Evolutionary conservation across 768 basidiomycete species (phyloP).

Genomic region (Podaxis sp.): DNA sequence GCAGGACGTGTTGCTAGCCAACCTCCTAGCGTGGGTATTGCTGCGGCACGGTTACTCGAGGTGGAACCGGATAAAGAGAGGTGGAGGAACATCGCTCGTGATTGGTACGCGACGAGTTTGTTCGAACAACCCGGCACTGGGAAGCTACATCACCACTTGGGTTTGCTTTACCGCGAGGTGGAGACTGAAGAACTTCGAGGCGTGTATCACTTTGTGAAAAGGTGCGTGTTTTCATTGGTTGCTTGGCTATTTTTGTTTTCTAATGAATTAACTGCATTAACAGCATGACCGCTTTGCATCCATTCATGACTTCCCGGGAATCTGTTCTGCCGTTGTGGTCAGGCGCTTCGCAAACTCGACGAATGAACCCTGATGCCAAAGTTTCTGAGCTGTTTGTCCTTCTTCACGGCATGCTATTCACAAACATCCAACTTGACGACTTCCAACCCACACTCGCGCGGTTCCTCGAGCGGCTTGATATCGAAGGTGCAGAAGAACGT

Average conservation of each 20-base stretch:
- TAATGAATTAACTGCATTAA: background rate
- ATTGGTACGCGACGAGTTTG: conserved; percentile 90
- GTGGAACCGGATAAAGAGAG: conserved; percentile 89
- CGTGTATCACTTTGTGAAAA: conserved; percentile 93
- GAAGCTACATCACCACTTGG: conserved; percentile 91
- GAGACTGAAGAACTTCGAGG: conserved; percentile 79
- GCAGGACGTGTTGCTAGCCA: conserved; percentile 59
- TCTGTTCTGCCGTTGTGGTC: conserved; percentile 90
- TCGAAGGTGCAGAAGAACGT: conserved; percentile 75
- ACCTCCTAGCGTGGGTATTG: conserved; percentile 78
- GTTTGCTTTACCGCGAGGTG: conserved; percentile 78
- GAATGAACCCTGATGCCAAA: conserved; percentile 70
- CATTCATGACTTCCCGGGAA: conserved; percentile 85
- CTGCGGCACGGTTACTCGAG: conserved; percentile 76
- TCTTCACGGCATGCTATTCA: conserved; percentile 96
- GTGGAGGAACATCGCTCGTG: conserved; percentile 84
- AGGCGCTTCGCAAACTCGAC: conserved; percentile 61
- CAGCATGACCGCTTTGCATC: conserved; percentile 90
- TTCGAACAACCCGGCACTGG: conserved; percentile 91
- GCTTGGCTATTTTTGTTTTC: conserved; percentile 5
- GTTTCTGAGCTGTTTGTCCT: conserved; percentile 82
- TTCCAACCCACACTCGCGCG: conserved; percentile 78
- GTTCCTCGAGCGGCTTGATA: conserved; percentile 80
- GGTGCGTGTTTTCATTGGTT: conserved; percentile 44
- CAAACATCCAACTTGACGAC: conserved; percentile 90